phyloP scores from a whole-genome alignment of 495 filamentous ascomycete species.

The Aspergillus conjunctus region DNA sequence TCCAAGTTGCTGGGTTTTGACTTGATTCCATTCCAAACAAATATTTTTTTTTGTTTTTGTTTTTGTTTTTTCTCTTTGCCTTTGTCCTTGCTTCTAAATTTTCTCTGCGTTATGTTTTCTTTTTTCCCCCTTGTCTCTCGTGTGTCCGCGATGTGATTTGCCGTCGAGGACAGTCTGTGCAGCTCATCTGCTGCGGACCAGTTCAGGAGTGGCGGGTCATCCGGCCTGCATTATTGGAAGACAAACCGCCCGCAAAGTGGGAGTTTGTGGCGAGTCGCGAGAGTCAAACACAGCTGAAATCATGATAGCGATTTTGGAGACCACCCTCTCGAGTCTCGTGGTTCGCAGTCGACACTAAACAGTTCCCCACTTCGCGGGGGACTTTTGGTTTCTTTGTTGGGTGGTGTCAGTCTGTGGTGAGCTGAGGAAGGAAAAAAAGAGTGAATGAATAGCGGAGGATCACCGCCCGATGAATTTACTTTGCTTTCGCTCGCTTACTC shows the following conservation, averaged over 20 bases:
- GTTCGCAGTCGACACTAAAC: neutral
- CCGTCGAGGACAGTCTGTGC: constrained; percentile 24
- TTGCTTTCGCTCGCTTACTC: neutral
- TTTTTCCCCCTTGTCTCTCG: constrained; percentile 23
- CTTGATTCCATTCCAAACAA: constrained; percentile 5
- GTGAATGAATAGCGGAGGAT: neutral
- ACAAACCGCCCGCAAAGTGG: constrained; percentile 29
- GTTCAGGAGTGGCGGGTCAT: constrained; percentile 45
- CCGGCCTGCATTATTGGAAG: constrained; percentile 35
- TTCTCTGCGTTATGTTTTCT: constrained; percentile 17
- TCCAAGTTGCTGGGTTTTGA: constrained; percentile 19
- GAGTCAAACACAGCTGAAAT: constrained; percentile 24
- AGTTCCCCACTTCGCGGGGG: neutral
- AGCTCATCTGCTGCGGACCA: constrained; percentile 31
- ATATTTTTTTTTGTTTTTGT: constrained; percentile 4
- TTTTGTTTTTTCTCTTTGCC: constrained; percentile 14
- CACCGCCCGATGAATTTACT: neutral
- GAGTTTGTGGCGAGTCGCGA: constrained; percentile 26
- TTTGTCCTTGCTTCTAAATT: constrained; percentile 17
- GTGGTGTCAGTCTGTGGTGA: constrained; percentile 8
- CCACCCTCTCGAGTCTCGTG: too few species aligned
- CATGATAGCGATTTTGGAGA: constrained; percentile 5
- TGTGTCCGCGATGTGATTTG: constrained; percentile 17
- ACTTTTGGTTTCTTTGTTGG: neutral
- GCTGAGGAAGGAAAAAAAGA: constrained; percentile 10